phyloP scores from a whole-genome alignment of 108 stramenopile genomes.

The Cyclotella choctawhatcheeana region DNA sequence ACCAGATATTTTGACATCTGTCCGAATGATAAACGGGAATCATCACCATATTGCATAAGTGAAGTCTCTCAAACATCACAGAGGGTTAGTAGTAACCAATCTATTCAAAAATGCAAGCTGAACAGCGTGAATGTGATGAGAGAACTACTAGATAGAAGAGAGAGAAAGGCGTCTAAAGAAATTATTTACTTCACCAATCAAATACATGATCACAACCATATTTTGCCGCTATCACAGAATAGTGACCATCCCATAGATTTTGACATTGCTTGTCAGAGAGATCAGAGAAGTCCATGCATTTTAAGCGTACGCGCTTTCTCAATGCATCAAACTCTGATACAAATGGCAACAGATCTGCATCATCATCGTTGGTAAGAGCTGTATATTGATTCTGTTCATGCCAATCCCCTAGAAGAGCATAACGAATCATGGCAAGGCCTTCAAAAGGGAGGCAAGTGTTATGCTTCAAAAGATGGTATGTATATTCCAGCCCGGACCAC shows the following conservation, averaged over 20 bases:
- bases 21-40: too few relatives aligned
- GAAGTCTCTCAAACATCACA: too few relatives aligned
- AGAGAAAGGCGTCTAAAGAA: too few relatives aligned
- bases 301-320: constrained; percentile 30
- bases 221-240: constrained; percentile 55
- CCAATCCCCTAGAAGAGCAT: constrained; percentile 57
- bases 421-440: constrained; percentile 55
- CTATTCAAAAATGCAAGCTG: too few relatives aligned
- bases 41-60: too few relatives aligned
- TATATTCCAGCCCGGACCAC: constrained; percentile 69
- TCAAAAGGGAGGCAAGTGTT: constrained; percentile 60
- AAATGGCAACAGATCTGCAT: constrained; percentile 48
- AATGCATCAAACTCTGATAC: constrained; percentile 58
- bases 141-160: too few relatives aligned
- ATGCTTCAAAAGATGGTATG: constrained; percentile 61
- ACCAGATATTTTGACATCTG: too few relatives aligned
- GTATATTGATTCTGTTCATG: constrained; percentile 50
- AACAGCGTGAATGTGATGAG: too few relatives aligned
- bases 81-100: too few relatives aligned
- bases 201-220: constrained; percentile 49
- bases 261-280: constrained; percentile 57
- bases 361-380: constrained; percentile 42
- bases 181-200: too few relatives aligned
- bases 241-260: constrained; percentile 55
- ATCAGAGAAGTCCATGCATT: constrained; percentile 34